These are phyloP conservation scores for Clitoria ternatea DNA, from an alignment of 306 rosid genomes.

Conservation along the genomic window DNA sequence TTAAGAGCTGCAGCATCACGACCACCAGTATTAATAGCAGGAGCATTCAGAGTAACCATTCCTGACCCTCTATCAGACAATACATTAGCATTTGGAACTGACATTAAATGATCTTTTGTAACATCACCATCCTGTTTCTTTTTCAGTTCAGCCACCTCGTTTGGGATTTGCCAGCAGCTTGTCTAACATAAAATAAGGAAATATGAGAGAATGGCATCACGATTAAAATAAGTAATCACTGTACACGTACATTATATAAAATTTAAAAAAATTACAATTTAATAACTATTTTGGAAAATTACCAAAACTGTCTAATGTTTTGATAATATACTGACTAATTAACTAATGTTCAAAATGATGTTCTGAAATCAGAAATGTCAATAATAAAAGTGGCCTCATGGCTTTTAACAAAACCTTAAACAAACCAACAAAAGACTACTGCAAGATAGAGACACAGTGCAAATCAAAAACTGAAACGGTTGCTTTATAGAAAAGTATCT, in stretches of 20 bases:
- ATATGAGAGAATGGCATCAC: conserved; percentile 1
- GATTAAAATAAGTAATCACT: not conserved
- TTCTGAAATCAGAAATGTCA: no score
- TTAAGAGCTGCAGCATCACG: conserved; percentile 83
- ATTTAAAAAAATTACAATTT: not conserved
- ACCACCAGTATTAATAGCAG: conserved; percentile 86
- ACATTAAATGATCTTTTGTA: conserved; percentile 47
- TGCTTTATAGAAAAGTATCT: not conserved
- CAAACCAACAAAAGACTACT: not conserved
- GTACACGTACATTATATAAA: not conserved
- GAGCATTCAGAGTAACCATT: conserved; percentile 68
- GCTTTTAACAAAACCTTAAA: not conserved
- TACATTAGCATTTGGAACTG: conserved; percentile 53
- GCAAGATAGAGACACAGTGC: not conserved
- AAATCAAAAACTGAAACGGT: not conserved
- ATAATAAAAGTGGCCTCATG: not conserved
- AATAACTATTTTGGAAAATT: no score
- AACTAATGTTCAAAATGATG: no score
- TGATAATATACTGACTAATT: no score
- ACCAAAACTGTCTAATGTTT: no score
- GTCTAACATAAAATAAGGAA: conserved; percentile 44
- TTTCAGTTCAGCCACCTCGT: conserved; percentile 82
- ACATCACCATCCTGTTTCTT: conserved; percentile 71
- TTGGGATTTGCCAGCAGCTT: conserved; percentile 99
- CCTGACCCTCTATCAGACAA: conserved; percentile 67